These are phyloP conservation scores for Thermochaetoides dissita DNA, from an alignment of 2,329 filamentous ascomycete species.

Conservation along the genomic window DNA sequence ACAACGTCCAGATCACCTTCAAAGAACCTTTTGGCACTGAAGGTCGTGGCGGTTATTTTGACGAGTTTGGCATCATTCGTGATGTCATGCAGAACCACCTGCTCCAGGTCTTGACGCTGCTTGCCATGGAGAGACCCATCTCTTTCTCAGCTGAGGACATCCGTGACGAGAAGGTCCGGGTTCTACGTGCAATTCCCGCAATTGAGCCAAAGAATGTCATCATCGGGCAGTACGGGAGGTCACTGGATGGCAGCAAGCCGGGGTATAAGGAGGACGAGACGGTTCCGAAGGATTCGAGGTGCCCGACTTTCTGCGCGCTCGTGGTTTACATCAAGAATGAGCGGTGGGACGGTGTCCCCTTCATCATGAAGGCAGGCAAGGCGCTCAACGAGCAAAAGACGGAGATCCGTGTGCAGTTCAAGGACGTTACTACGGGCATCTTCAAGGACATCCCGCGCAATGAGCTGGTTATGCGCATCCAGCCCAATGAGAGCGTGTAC, in stretches of 20 bases:
- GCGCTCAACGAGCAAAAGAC: conserved; percentile 99
- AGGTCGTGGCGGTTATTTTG: conserved; percentile 94
- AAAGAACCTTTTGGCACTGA: conserved; percentile 99
- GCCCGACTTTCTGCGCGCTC: conserved; percentile 94
- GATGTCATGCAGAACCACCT: conserved; percentile 99
- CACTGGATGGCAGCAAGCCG: conserved; percentile 88
- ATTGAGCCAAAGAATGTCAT: conserved; percentile 99
- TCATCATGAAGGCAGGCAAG: conserved; percentile 99
- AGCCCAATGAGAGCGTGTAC: conserved; percentile 98
- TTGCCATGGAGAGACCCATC: conserved; percentile 96
- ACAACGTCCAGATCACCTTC: conserved; percentile 98
- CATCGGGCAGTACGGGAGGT: conserved; percentile 96
- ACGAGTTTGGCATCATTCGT: conserved; percentile 97
- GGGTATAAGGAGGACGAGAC: conserved; percentile 98
- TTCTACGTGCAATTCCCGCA: conserved; percentile 79
- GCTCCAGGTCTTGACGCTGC: conserved; percentile 85
- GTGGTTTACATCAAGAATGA: conserved; percentile 99
- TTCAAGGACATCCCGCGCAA: conserved; percentile 99
- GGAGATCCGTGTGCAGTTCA: conserved; percentile 97
- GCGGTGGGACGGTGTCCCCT: conserved; percentile 96
- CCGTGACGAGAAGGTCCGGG: conserved; percentile 95
- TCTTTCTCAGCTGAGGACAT: conserved; percentile 98
- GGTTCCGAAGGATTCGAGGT: conserved; percentile 90
- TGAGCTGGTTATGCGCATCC: conserved; percentile 96
- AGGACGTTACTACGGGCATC: conserved; percentile 97